Base-by-base conservation (phyloP, 1,284 basidiomycete species). In the Cutaneotrichosporon sp. region DNA sequence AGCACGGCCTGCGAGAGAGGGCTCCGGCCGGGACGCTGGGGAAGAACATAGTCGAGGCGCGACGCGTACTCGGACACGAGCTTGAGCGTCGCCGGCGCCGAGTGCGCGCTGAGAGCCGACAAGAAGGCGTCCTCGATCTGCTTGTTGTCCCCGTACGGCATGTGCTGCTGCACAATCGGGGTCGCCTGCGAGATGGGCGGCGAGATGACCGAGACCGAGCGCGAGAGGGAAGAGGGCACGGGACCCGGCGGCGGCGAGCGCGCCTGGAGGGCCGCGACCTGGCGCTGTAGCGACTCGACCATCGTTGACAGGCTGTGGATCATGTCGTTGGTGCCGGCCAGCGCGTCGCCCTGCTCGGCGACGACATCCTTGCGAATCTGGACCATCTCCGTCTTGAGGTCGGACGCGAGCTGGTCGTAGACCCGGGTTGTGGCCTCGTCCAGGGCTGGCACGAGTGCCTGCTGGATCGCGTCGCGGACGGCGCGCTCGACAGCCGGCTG, bases 331-430 rank as follows among this genome's bases (percentile, higher is more conserved):
- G 65, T 67, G 34, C 56, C 58, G 13, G 24, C 54, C 14, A 67
- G 51, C 27, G 63, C 61, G 10, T 67, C 65, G 46, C 54, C 60
- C 57, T 65, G 63, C 49, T 69, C 67, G 24, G 51, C 45, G 22
- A 56, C 55, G 16, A 67, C 47, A 51, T 67, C 65, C 63, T 69
- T 69, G 53, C 67, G 65, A 45, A 69, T 65, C 72, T 76, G 72
- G 7, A 73, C 50, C 67, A 77, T 69, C 60, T 78, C 75, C 7
- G 73, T 69, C 61, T 68, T 70, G 49, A 76, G 57, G 58, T 78
- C 75, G 2, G 57, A 20, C 2, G 66, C 58, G 6, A 78, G 60
- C 55, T 69, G 67, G 56, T 76, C 73, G 36, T 67, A 67, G 11
- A 75, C 52, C 20, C 56, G 56, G 6, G 54, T 62, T 11, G 62